Base-by-base conservation (phyloP, 371 early-diverging fungal species). In the Rhizopus sp. region DNA sequence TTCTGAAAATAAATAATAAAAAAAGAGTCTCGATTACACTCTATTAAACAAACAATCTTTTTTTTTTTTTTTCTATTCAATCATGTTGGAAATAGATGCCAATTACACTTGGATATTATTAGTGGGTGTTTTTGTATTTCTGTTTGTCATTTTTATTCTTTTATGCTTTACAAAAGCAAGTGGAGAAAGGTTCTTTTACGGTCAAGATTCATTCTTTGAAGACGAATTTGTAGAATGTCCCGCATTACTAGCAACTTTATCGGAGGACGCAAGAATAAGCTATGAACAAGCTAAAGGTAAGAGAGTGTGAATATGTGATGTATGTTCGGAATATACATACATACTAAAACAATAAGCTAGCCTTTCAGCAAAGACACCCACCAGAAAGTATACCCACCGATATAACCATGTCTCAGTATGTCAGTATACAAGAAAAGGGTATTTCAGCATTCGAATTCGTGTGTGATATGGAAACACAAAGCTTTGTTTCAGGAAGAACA, bases 381-480 rank as follows among this genome's bases (percentile, higher is more conserved):
- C 86, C 86, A 4, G 78, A 81, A 50, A 82, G 83, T 55, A 68
- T 87, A 15, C 78, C 87, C 13, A 87, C 87, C n/a, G 84, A 85
- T 49, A 84, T 89, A 50, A 86, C 88, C 3, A 64, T 80, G 30
- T 80, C 86, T 23, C 88, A 87, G 53, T 78, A 80, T 48, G 79
- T 84, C 13, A 80, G 82, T 23, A 91, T 92, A 49, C 87, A 86
- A 68, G 93, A 92, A 69, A 90, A 90, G 66, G 93, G 93, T 42
- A 90, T 92, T 1, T 83, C 85, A 8, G 93, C 93, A 9, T 92
- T 92, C 85, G 88, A 90, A 63, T 90, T 92, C 73, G 89, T 84
- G 51, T 81, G 86, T 57, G 84, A 88, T 37, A 77, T 84, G 64
- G 83, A 82, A 41, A 68, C 81, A 5, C 82, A 83, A 44, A 75